Percentiles rank a stretch among this genome's conserved stretches.
phyloP scores from a whole-genome alignment of 441 rosid species.

The Biscutella laevigata region DNA sequence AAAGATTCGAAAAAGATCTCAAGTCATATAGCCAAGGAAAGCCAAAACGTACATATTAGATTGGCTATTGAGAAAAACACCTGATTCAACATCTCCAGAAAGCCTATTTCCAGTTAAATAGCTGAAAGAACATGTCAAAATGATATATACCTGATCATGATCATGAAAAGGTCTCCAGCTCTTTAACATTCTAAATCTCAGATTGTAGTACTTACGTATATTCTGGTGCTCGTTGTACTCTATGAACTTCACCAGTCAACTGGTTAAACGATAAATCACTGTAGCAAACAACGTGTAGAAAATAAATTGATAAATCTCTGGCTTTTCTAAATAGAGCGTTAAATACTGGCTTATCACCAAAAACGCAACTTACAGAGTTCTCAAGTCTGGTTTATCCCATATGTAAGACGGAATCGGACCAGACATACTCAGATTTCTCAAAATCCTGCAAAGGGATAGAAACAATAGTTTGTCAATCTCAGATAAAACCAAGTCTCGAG shows the following conservation, averaged over 20 bases:
- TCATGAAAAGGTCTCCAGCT: no score
- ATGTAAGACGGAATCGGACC: constrained; percentile 21
- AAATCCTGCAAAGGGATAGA: constrained; percentile 1
- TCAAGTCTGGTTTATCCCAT: not conserved
- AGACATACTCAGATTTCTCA: constrained; percentile 16
- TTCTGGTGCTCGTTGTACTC: not conserved
- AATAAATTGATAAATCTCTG: no score
- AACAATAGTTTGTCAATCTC: not conserved
- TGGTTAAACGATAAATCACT: constrained; percentile 21
- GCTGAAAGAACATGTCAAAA: constrained; percentile 29
- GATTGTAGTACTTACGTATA: constrained; percentile 17
- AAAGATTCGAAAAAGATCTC: not conserved
- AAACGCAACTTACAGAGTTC: constrained; percentile 16
- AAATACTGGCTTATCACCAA: not conserved
- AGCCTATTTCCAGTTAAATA: constrained; percentile 53
- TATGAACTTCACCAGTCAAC: constrained; percentile 7
- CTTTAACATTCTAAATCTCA: no score
- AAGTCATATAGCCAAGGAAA: not conserved
- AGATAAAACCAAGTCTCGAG: no score
- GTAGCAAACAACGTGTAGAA: not conserved
- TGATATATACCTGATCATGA: no score
- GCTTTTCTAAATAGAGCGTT: not conserved
- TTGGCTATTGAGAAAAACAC: constrained; percentile 4
- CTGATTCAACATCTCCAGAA: constrained; percentile 45
- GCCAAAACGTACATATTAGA: constrained; percentile 13